Base-by-base conservation (phyloP, 164 flowering plant species). In the Protea cynaroides region DNA sequence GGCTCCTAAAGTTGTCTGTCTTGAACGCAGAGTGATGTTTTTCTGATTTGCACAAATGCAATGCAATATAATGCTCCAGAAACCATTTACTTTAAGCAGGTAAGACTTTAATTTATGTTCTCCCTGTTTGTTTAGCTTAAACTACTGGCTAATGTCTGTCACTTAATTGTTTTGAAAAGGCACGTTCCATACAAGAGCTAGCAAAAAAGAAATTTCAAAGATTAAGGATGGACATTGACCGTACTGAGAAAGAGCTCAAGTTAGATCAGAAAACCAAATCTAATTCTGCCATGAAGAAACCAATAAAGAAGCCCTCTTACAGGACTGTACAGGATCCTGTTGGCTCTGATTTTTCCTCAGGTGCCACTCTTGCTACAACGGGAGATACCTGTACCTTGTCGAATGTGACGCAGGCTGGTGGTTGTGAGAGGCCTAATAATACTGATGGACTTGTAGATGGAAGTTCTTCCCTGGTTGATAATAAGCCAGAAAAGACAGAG, bases 31-130 rank as follows among this genome's bases (percentile, higher is more conserved):
- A 81, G 80, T 71, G 98, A 94, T 74, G 81, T 91, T 37, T 80
- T 83, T 66, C 81, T 94, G 15, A 77, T 94, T 51, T 89, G 98
- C 79, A 74, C 95, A 51, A 94, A 94, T 77, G 97, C 99, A 22
- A 94, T 91, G 99, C 93, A 81, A 72, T 94, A 94, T 74, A 94
- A 94, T 83, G 76, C 92, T 21, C 79, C 99, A 36, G 97, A 89
- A 24, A 91, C 99, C 23, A 63, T 94, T 64, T 94, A 94, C 78
- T 65, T 83, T 68, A 94, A 80, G 65, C 99, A 94, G 95, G 99
- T 89, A 78, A 25, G 37, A 47, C 10, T 57, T 43, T 50, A 18
- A 43, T 5, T 61, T 58, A 61, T 21, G 1, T 1, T 7, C 10
- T 58, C 17, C 50, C 29, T 21, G 36, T 47, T 72, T 49, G 6